Conservation (phyloP, 768 basidiomycete genomes). For the Lyophyllum semitale region DNA sequence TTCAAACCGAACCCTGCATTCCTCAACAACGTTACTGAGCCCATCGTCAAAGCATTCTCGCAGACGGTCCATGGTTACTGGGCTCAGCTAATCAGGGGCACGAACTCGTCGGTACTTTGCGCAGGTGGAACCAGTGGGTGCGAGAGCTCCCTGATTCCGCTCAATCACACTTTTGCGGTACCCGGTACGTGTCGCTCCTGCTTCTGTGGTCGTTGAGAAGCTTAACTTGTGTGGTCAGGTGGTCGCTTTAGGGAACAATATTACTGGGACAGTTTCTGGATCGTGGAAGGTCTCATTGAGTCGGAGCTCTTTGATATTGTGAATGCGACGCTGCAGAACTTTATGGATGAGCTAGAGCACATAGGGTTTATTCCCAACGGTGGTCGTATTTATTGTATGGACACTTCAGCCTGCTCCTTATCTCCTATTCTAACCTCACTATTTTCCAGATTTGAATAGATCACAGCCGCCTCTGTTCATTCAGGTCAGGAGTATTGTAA, state of each 20-base stretch:
- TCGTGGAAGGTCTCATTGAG: slow-evolving; percentile 81
- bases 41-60: slow-evolving; percentile 70
- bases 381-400: slow-evolving; percentile 82
- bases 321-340: slow-evolving; percentile 83
- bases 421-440: neutral
- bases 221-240: slow-evolving; percentile 28
- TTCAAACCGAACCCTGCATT: slow-evolving; percentile 69
- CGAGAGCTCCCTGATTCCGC: slow-evolving; percentile 83
- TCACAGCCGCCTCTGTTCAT: slow-evolving; percentile 88
- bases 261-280: slow-evolving; percentile 79
- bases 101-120: slow-evolving; percentile 73
- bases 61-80: slow-evolving; percentile 86
- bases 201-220: neutral
- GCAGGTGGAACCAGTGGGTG: slow-evolving; percentile 52
- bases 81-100: slow-evolving; percentile 74
- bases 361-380: slow-evolving; percentile 96
- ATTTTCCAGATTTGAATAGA: slow-evolving; percentile 69
- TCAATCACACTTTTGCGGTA: slow-evolving; percentile 90
- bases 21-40: slow-evolving; percentile 68
- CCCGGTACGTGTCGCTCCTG: slow-evolving; percentile 57
- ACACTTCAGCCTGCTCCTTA: slow-evolving; percentile 13
- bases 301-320: slow-evolving; percentile 74
- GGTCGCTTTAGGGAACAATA: slow-evolving; percentile 85
- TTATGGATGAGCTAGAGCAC: slow-evolving; percentile 87
- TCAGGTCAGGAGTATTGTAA: slow-evolving; percentile 45